Evolutionary conservation across 2,329 filamentous ascomycete species (phyloP).

Genomic region (Epichloe gansuensis): DNA sequence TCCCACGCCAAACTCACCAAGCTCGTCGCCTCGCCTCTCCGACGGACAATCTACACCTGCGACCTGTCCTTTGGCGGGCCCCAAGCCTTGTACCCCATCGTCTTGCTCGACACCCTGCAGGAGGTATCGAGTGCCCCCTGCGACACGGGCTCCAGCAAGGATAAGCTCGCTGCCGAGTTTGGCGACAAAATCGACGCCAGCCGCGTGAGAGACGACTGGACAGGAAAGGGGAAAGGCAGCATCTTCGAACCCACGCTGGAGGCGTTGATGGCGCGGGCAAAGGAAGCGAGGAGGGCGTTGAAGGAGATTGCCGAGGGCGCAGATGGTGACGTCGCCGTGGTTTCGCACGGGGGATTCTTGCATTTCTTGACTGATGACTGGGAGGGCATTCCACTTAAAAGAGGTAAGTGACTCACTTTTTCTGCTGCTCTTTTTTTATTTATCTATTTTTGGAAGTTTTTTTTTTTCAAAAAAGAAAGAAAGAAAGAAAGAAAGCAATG

Average conservation of each 20-base stretch:
- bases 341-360: constrained; percentile 72
- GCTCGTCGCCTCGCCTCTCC: constrained; percentile 66
- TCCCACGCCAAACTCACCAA: constrained; percentile 52
- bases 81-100: constrained; percentile 32
- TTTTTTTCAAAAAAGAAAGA: no score
- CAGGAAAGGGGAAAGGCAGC: constrained; percentile 41
- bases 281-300: constrained; percentile 47
- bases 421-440: background rate
- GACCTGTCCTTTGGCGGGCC: constrained; percentile 51
- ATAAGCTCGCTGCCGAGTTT: constrained; percentile 48
- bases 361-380: constrained; percentile 81
- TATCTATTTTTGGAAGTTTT: background rate
- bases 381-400: constrained; percentile 39
- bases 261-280: constrained; percentile 48
- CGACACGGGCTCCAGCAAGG: constrained; percentile 54
- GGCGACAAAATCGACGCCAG: constrained; percentile 48
- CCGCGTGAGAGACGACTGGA: constrained; percentile 55
- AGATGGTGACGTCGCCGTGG: constrained; percentile 57
- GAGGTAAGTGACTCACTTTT: constrained; percentile 21
- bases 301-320: constrained; percentile 25
- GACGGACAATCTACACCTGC: constrained; percentile 69
- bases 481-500: background rate
- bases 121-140: constrained; percentile 65
- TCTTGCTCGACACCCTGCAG: constrained; percentile 63
- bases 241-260: constrained; percentile 33